Evolutionary conservation across 805 yeast genomes (phyloP).

Genomic region (Wickerhamiella azyma): DNA sequence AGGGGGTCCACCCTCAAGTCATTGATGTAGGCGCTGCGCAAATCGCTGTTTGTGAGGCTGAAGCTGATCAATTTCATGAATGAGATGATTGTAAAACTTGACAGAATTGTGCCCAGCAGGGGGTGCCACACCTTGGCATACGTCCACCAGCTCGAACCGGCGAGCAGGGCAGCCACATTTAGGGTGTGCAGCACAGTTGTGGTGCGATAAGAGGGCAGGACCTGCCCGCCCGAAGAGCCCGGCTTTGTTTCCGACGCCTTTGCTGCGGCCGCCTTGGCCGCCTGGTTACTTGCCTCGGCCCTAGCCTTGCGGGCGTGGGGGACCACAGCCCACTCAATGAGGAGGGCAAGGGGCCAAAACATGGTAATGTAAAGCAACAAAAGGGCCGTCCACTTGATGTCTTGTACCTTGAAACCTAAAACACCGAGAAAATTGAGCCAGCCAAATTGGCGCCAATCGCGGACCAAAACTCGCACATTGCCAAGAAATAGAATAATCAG

Average conservation of each 20-base stretch:
- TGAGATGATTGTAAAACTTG: constrained; percentile 29
- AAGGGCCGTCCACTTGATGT: constrained; percentile 20
- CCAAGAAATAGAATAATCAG: constrained; percentile 29
- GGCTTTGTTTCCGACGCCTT: constrained; percentile 15
- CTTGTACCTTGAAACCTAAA: constrained; percentile 24
- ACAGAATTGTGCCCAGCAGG: constrained; percentile 31
- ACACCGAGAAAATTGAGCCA: constrained; percentile 22
- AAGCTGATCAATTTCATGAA: constrained; percentile 32
- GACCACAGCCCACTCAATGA: constrained; percentile 26
- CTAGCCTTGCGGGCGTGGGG: background rate
- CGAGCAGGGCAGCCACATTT: constrained; percentile 17
- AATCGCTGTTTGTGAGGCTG: constrained; percentile 33
- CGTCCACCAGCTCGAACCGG: constrained; percentile 12
- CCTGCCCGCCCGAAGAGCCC: too few relatives aligned
- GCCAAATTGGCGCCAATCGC: constrained; percentile 29
- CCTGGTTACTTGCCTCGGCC: background rate
- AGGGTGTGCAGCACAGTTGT: constrained; percentile 25
- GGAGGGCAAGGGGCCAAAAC: constrained; percentile 27
- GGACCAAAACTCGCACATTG: constrained; percentile 28
- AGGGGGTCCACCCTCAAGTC: constrained; percentile 23
- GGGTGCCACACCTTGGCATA: constrained; percentile 29
- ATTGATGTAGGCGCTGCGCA: constrained; percentile 25
- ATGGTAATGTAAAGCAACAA: constrained; percentile 24
- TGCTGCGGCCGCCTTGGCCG: background rate
- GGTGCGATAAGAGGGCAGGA: constrained; percentile 21